Conservation (phyloP, 1,139 yeast genomes). For the Nematodospora anomalae region DNA sequence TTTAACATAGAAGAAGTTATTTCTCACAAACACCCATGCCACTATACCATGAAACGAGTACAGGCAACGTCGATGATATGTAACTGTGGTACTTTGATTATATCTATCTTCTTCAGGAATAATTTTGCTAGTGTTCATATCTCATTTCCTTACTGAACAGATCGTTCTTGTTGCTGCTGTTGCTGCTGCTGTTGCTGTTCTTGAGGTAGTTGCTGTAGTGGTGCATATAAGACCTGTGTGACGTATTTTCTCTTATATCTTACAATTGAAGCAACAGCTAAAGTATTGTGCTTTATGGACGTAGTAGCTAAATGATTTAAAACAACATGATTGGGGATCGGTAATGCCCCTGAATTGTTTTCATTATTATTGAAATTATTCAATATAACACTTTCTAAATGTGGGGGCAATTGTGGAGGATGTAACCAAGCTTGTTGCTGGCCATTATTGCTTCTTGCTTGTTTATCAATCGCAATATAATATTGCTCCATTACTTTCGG, state of each 20-base stretch:
- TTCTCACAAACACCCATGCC: too few relatives aligned
- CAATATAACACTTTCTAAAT: conserved; percentile 47
- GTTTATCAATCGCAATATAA: conserved; percentile 70
- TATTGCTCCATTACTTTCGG: conserved; percentile 63
- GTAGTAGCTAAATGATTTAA: conserved; percentile 49
- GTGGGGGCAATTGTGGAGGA: conserved; percentile 55
- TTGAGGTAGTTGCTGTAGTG: conserved; percentile 33
- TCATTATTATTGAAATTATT: conserved; percentile 51
- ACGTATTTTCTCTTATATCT: conserved; percentile 50
- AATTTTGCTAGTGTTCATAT: too few relatives aligned
- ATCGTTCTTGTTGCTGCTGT: background rate
- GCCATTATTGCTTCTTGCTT: conserved; percentile 62
- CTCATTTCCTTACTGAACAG: conserved; percentile 7
- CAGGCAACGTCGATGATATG: too few relatives aligned
- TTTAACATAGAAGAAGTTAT: too few relatives aligned
- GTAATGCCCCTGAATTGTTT: conserved; percentile 50
- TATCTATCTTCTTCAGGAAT: too few relatives aligned
- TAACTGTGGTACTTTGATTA: too few relatives aligned
- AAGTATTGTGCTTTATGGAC: conserved; percentile 48
- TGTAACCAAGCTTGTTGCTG: conserved; percentile 68
- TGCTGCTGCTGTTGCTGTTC: background rate
- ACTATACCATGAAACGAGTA: too few relatives aligned
- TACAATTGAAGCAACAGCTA: conserved; percentile 50
- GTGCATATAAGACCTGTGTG: conserved; percentile 51
- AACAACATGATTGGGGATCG: conserved; percentile 51